These are phyloP conservation scores for Turnera subulata DNA, from an alignment of 345 rosid species.

Conservation along the genomic window DNA sequence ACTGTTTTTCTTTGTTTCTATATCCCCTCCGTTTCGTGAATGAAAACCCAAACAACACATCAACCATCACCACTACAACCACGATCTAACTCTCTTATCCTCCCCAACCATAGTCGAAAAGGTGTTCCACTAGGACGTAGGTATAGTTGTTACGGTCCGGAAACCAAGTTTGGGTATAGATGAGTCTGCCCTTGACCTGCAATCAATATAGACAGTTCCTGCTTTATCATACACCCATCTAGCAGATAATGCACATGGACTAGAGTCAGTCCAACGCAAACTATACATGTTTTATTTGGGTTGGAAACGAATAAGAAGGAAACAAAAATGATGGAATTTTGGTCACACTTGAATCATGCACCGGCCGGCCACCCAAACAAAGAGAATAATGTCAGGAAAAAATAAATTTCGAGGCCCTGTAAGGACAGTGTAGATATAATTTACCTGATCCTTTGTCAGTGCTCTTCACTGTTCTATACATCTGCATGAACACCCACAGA, in stretches of 20 bases:
- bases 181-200: conserved; percentile 45
- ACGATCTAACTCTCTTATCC: no score
- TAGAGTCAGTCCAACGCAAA: conserved; percentile 9
- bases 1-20: no score
- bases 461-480: conserved; percentile 99
- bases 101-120: no score
- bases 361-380: conserved; percentile 11
- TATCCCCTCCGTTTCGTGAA: no score
- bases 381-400: conserved; percentile 14
- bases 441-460: conserved; percentile 84
- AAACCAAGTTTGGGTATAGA: no score
- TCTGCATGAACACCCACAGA: conserved; percentile 63
- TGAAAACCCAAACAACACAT: no score
- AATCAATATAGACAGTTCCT: conserved; percentile 23
- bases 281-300: conserved; percentile 4
- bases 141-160: conserved; percentile 33
- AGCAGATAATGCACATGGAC: conserved; percentile 20
- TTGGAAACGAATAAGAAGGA: conserved; percentile 18
- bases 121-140: conserved; percentile 14
- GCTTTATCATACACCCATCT: conserved; percentile 29
- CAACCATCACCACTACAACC: no score
- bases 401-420: conserved; percentile 4
- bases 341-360: conserved; percentile 9
- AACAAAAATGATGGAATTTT: conserved; percentile 15
- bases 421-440: conserved; percentile 10